A percentile compares a stretch with the other conserved stretches of the same genome.
These are phyloP conservation scores for Mortierella sp. DNA, from an alignment of 371 early-diverging fungal genomes.

Conservation along the genomic window DNA sequence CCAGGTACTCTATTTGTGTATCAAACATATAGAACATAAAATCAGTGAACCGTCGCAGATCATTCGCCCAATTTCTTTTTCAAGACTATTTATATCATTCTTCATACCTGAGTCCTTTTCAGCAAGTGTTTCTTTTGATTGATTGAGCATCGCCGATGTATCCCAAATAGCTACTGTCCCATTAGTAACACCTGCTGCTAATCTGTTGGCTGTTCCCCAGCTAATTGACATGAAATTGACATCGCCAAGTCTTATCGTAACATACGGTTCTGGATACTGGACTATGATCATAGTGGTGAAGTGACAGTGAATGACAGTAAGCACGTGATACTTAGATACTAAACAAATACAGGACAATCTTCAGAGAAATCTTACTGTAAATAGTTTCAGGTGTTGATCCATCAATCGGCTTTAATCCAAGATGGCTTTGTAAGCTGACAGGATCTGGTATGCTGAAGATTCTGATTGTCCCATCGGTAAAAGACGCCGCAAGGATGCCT, in stretches of 20 bases:
- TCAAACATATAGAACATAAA: neutral
- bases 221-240: conserved; percentile 39
- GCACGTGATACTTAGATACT: no score
- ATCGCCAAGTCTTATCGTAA: conserved; percentile 41
- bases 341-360: neutral
- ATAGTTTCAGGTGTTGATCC: conserved; percentile 19
- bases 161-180: conserved; percentile 48
- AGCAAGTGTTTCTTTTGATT: conserved; percentile 28
- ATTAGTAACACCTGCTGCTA: conserved; percentile 39
- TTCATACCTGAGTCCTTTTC: conserved; percentile 40
- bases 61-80: neutral
- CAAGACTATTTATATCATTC: no score
- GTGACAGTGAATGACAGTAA: neutral
- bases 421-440: conserved; percentile 11
- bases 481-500: conserved; percentile 39
- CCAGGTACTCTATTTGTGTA: conserved; percentile 29
- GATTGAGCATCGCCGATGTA: conserved; percentile 33
- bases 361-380: conserved; percentile 18
- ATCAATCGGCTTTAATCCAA: neutral
- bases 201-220: conserved; percentile 41
- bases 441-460: conserved; percentile 45
- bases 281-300: conserved; percentile 10
- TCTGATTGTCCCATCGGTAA: conserved; percentile 48
- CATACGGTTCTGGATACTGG: conserved; percentile 32
- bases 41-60: neutral